Percentiles rank a stretch among this genome's conserved stretches.
These are phyloP conservation scores for Dryas integrifolia DNA, from an alignment of 331 rosid species.

Conservation along the genomic window DNA sequence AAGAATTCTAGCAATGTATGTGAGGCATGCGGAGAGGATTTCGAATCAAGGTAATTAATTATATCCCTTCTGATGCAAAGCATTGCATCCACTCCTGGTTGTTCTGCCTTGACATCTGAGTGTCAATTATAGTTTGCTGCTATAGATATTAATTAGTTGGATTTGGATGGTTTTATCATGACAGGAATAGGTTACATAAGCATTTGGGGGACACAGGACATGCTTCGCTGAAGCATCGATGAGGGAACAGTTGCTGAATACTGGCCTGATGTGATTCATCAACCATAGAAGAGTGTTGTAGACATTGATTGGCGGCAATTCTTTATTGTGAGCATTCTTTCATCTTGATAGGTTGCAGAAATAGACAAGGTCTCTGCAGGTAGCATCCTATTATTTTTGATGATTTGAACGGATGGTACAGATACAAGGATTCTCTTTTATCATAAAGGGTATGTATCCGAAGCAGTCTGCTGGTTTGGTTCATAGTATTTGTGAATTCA, in stretches of 20 bases:
- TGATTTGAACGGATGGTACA: not conserved
- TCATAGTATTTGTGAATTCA: not conserved
- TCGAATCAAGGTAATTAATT: conserved; percentile 72
- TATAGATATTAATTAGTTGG: conserved; percentile 8
- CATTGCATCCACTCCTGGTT: not conserved
- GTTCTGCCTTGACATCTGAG: not conserved
- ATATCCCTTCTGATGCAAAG: not conserved
- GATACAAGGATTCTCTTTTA: not conserved
- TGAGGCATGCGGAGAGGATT: conserved; percentile 77
- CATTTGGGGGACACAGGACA: conserved; percentile 90
- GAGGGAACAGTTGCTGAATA: conserved; percentile 23
- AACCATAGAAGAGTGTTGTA: not conserved
- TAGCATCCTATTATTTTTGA: conserved; percentile 17
- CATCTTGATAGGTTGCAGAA: conserved; percentile 24
- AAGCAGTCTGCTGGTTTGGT: not conserved
- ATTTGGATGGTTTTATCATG: conserved; percentile 24
- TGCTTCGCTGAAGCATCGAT: conserved; percentile 52
- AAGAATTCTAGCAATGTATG: conserved; percentile 59
- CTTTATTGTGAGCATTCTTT: conserved; percentile 37
- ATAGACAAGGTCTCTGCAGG: conserved; percentile 9
- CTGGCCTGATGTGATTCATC: not conserved
- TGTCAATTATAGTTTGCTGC: not conserved
- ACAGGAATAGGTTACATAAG: conserved; percentile 71
- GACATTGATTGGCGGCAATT: conserved; percentile 16
- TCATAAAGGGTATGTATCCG: not conserved